These are phyloP conservation scores for Cladophialophora psammophila DNA, from an alignment of 2,329 filamentous ascomycete species.

Conservation along the genomic window DNA sequence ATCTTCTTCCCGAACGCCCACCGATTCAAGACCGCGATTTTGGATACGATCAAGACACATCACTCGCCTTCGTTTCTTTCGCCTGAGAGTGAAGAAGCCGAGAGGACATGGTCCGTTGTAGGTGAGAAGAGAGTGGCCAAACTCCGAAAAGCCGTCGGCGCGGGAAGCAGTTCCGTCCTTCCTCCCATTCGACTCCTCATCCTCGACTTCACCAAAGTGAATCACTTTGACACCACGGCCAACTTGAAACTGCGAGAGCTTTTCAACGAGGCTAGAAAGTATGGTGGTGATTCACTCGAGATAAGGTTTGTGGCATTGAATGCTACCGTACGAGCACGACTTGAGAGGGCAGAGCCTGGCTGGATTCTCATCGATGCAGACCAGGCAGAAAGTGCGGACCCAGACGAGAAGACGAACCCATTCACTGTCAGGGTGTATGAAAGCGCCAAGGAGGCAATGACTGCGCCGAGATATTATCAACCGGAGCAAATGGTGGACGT, in stretches of 20 bases:
- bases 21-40: constrained; percentile 56
- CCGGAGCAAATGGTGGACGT: no score
- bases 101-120: constrained; percentile 63
- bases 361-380: constrained; percentile 41
- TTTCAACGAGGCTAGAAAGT: constrained; percentile 57
- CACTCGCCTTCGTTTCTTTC: constrained; percentile 52
- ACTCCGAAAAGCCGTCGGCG: constrained; percentile 52
- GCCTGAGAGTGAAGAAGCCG: constrained; percentile 45
- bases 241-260: constrained; percentile 59
- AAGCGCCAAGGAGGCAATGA: no score
- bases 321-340: constrained; percentile 47
- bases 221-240: constrained; percentile 63
- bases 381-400: no score
- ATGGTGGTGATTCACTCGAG: constrained; percentile 56
- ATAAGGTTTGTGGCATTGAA: constrained; percentile 60
- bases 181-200: constrained; percentile 58
- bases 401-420: no score
- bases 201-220: constrained; percentile 61
- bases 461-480: no score
- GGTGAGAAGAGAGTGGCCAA: constrained; percentile 57
- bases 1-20: constrained; percentile 70
- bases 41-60: constrained; percentile 60
- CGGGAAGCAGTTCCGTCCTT: constrained; percentile 44
- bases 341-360: constrained; percentile 43
- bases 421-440: no score